These are phyloP conservation scores for Phaseolus lunatus DNA, from an alignment of 306 rosid genomes.

Conservation along the genomic window DNA sequence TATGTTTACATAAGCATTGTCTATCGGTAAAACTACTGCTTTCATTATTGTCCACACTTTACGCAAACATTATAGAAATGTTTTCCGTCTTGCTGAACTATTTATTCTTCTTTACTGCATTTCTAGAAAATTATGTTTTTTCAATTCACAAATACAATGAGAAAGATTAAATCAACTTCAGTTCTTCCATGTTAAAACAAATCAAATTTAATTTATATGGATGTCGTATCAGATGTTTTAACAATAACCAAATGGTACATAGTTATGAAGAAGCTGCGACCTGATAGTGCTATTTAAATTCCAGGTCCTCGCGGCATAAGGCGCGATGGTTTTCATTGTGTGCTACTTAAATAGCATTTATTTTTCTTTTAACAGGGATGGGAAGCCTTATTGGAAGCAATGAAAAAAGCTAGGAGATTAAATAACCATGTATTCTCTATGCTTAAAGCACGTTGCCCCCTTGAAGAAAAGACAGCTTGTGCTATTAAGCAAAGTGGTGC, in stretches of 20 bases:
- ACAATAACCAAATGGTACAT: not conserved
- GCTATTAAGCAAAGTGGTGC: slow-evolving; percentile 99
- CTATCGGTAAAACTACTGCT: not conserved
- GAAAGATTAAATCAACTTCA: slow-evolving; percentile 27
- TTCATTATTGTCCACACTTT: not conserved
- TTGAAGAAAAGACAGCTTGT: slow-evolving; percentile 97
- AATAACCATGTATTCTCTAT: slow-evolving; percentile 97
- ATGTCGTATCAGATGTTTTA: slow-evolving; percentile 18
- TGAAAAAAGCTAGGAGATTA: slow-evolving; percentile 96
- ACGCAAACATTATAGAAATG: slow-evolving; percentile 12
- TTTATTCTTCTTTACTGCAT: slow-evolving; percentile 13
- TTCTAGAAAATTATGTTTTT: not conserved
- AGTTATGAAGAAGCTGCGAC: slow-evolving; percentile 23
- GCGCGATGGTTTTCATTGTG: not conserved
- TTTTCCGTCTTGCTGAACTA: not conserved
- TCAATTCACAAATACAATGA: slow-evolving; percentile 15
- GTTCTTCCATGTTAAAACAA: slow-evolving; percentile 8
- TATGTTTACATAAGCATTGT: slow-evolving; percentile 18
- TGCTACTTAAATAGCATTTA: not conserved
- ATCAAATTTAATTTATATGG: slow-evolving; percentile 20
- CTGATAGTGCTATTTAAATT: slow-evolving; percentile 27
- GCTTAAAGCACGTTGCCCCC: slow-evolving; percentile 98
- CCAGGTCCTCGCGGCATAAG: not conserved
- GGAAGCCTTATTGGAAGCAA: slow-evolving; percentile 85
- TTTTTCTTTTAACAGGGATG: slow-evolving; percentile 70